Evolutionary conservation across 177 flowering plant species (phyloP).

Genomic region (Telopea speciosissima): DNA sequence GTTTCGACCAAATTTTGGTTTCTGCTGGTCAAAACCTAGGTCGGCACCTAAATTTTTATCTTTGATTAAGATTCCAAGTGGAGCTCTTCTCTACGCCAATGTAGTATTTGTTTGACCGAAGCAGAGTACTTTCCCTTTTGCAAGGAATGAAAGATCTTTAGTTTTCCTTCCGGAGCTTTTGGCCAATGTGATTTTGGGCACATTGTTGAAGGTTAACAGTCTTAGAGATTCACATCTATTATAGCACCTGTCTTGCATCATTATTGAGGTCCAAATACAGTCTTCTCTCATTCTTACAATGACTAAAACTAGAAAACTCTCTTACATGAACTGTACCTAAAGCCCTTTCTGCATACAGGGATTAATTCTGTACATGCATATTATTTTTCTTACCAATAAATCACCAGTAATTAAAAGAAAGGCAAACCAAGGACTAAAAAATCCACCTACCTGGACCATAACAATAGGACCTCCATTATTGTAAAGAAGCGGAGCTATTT

Average conservation of each 20-base stretch:
- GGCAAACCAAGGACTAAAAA: conserved; percentile 1
- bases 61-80: no score
- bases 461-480: conserved; percentile 84
- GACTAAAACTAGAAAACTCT: not conserved
- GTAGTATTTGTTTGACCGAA: no score
- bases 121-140: no score
- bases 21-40: no score
- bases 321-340: no score
- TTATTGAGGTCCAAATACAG: not conserved
- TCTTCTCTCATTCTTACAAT: not conserved
- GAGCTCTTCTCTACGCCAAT: no score
- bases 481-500: conserved; percentile 69
- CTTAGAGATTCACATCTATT: no score
- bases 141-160: not conserved
- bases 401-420: not conserved
- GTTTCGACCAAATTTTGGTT: no score
- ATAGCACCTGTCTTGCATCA: no score
- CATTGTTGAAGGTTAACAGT: not conserved
- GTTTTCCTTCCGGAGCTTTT: not conserved
- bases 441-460: conserved; percentile 81
- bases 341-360: no score
- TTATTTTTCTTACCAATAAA: not conserved
- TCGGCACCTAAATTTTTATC: no score
- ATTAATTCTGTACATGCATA: not conserved
- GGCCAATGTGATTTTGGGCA: no score